Evolutionary conservation across 2,329 filamentous ascomycete species (phyloP).

Genomic region (Aspergillus ruber): DNA sequence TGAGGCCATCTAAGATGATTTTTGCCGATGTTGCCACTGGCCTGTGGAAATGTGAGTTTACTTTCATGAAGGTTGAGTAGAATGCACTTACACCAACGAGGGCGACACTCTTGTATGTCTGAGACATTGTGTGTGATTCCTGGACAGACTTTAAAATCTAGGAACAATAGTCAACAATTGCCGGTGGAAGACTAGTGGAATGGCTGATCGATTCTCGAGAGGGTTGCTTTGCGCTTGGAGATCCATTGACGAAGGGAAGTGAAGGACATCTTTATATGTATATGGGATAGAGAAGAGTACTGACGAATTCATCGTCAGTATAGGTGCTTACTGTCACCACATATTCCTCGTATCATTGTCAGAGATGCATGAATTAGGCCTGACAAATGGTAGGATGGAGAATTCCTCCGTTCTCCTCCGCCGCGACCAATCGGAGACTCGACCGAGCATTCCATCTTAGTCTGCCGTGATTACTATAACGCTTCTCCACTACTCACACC

Average conservation of each 20-base stretch:
- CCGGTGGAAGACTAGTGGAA: too few species aligned
- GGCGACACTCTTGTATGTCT: slow-evolving; percentile 8
- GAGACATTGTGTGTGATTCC: too few species aligned
- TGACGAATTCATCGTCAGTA: background rate
- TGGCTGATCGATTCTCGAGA: background rate
- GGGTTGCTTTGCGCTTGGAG: background rate
- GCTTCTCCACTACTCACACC: background rate
- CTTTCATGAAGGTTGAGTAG: background rate
- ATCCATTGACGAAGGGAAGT: background rate
- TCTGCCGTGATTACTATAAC: background rate
- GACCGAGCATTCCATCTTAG: background rate
- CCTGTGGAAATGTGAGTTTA: slow-evolving; percentile 9
- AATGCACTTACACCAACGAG: slow-evolving; percentile 11
- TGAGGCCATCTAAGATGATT: slow-evolving; percentile 10
- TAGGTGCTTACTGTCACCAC: background rate
- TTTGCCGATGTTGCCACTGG: slow-evolving; percentile 13
- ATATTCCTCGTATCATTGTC: background rate
- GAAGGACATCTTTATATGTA: background rate
- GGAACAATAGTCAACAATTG: too few species aligned
- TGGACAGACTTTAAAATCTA: too few species aligned
- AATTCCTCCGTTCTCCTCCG: background rate
- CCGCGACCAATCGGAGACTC: background rate
- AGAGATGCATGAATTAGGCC: background rate
- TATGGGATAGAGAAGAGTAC: background rate
- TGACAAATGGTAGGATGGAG: background rate